Percentiles rank a stretch among this genome's conserved stretches.
These are phyloP conservation scores for Ophiostoma perfectum DNA, from an alignment of 2,329 filamentous ascomycete genomes.

Conservation along the genomic window DNA sequence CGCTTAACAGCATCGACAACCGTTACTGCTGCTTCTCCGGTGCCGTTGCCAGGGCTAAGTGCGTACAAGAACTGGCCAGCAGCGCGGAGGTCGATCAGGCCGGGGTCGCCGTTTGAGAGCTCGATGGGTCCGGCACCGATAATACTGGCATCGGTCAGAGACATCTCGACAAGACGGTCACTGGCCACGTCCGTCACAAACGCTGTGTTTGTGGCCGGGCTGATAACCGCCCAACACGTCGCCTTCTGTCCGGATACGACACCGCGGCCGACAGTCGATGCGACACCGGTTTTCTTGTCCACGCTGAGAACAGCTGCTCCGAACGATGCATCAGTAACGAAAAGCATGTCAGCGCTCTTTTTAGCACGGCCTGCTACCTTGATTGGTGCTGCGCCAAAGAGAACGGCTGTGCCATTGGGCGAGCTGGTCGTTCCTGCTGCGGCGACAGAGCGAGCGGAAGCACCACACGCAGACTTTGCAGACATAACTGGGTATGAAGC, in stretches of 20 bases:
- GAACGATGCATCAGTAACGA: slow-evolving; percentile 55
- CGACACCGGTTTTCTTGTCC: slow-evolving; percentile 30
- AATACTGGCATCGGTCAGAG: slow-evolving; percentile 44
- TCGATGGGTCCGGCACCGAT: slow-evolving; percentile 36
- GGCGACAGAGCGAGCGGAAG: slow-evolving; percentile 25
- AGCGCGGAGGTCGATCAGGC: slow-evolving; percentile 50
- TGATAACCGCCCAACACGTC: slow-evolving; percentile 55
- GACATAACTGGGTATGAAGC: slow-evolving; percentile 43
- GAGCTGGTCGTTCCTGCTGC: slow-evolving; percentile 36
- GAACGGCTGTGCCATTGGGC: slow-evolving; percentile 49
- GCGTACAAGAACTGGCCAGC: slow-evolving; percentile 54
- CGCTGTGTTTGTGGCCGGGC: slow-evolving; percentile 42
- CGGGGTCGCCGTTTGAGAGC: slow-evolving; percentile 44
- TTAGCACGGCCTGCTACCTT: slow-evolving; percentile 27
- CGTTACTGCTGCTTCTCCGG: slow-evolving; percentile 32
- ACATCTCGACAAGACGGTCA: slow-evolving; percentile 54
- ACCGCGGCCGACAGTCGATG: slow-evolving; percentile 36
- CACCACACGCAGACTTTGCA: not conserved
- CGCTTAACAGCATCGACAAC: slow-evolving; percentile 36
- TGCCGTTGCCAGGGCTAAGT: slow-evolving; percentile 49
- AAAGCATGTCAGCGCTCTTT: slow-evolving; percentile 38
- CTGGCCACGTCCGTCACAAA: slow-evolving; percentile 54
- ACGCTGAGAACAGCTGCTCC: slow-evolving; percentile 48
- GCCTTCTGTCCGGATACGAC: slow-evolving; percentile 47
- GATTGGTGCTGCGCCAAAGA: slow-evolving; percentile 49